These are phyloP conservation scores for Trichoderma oligosporum DNA, from an alignment of 2,329 filamentous ascomycete species.

Conservation along the genomic window DNA sequence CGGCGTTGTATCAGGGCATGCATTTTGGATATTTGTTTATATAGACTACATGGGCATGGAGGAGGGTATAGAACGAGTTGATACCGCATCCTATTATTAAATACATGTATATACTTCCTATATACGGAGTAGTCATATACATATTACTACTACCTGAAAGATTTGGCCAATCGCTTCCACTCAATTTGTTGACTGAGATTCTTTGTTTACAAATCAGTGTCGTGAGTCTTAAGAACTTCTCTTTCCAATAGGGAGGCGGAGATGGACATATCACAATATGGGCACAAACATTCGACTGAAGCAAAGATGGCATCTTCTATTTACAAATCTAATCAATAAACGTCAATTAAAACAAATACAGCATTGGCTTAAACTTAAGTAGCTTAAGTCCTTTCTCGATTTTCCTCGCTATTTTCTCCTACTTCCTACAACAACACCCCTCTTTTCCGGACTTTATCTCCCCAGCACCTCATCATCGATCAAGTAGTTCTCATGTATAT, in stretches of 20 bases:
- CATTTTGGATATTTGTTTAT: neutral
- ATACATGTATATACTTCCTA: neutral
- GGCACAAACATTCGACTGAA: neutral
- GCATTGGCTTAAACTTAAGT: neutral
- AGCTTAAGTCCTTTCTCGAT: neutral
- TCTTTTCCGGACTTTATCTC: too few relatives aligned
- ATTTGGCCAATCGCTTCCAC: too few relatives aligned
- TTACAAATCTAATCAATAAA: neutral
- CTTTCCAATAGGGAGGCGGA: too few relatives aligned
- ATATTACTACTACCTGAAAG: too few relatives aligned
- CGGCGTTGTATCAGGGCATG: constrained; percentile 1
- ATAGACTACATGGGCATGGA: constrained; percentile 3
- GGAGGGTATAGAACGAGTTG: neutral
- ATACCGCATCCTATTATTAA: neutral
- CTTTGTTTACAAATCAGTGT: too few relatives aligned
- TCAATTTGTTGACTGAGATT: too few relatives aligned
- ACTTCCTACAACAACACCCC: neutral
- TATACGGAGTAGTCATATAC: neutral
- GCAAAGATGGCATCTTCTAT: neutral
- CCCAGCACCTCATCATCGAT: too few relatives aligned
- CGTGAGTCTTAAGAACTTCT: too few relatives aligned
- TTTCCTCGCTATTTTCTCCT: constrained; percentile 6
- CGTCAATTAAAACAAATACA: neutral
- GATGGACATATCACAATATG: too few relatives aligned
- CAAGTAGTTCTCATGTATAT: too few relatives aligned